These are phyloP conservation scores for Fomitiporia mediterranea DNA, from an alignment of 1,284 basidiomycete species.

Conservation along the genomic window DNA sequence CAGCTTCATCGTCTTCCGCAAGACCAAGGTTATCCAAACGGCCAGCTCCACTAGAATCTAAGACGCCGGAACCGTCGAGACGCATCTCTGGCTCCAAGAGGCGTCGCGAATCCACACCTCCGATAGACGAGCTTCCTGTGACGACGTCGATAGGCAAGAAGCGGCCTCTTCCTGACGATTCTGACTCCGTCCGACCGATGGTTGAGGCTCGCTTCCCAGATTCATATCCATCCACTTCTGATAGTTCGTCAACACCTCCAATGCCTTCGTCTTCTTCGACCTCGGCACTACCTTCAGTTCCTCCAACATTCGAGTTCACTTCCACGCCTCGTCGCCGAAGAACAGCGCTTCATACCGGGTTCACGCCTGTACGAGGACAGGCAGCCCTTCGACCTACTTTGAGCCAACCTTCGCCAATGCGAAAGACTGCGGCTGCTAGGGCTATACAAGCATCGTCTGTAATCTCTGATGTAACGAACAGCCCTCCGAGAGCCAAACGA, in stretches of 20 bases:
- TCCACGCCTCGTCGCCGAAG: constrained; percentile 54
- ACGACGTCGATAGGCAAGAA: constrained; percentile 18
- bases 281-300: constrained; percentile 39
- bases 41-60: constrained; percentile 25
- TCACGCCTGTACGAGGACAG: constrained; percentile 56
- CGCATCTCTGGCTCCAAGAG: constrained; percentile 10
- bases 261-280: constrained; percentile 7
- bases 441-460: constrained; percentile 30
- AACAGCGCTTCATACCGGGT: constrained; percentile 55
- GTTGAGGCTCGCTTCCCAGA: constrained; percentile 16
- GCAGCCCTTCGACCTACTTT: constrained; percentile 37
- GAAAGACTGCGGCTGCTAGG: constrained; percentile 29
- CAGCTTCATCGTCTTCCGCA: constrained; percentile 26
- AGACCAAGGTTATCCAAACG: constrained; percentile 16
- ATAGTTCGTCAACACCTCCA: constrained; percentile 9
- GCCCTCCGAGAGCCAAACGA: constrained; percentile 32
- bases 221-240: neutral
- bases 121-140: constrained; percentile 4
- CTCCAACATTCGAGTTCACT: constrained; percentile 16
- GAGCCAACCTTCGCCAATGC: constrained; percentile 43
- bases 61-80: constrained; percentile 2
- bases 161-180: constrained; percentile 18
- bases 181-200: constrained; percentile 4
- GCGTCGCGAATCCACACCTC: constrained; percentile 4
- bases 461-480: constrained; percentile 68